Conservation (phyloP, 2,329 filamentous ascomycete genomes). For the Gliomastix tumulicola region DNA sequence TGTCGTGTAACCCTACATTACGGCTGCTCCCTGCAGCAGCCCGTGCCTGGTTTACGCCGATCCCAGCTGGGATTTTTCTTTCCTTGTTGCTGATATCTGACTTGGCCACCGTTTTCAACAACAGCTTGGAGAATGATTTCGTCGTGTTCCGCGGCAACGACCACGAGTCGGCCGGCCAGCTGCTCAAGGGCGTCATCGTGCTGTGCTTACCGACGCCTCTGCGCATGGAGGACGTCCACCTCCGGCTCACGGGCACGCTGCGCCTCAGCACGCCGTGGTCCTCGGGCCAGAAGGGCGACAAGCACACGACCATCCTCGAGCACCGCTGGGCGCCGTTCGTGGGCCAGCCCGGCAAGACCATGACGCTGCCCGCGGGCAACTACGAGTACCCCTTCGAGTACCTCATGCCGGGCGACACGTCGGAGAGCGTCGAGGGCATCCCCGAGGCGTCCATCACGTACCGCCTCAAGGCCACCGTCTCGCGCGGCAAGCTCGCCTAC, state of each 20-base stretch:
- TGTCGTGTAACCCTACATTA: constrained; percentile 16
- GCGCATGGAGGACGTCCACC: constrained; percentile 65
- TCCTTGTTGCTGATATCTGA: too few species aligned
- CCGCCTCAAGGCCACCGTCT: constrained; percentile 83
- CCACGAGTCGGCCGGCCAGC: constrained; percentile 67
- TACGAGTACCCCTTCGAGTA: constrained; percentile 80
- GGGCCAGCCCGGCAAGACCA: constrained; percentile 45
- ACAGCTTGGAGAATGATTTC: constrained; percentile 72
- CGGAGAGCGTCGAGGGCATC: constrained; percentile 89
- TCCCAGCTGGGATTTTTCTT: too few species aligned
- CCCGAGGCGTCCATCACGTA: constrained; percentile 84
- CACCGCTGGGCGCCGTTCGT: constrained; percentile 66
- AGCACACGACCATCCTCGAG: constrained; percentile 53
- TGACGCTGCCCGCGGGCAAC: constrained; percentile 62
- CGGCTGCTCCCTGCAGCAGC: too few species aligned
- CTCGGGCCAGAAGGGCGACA: constrained; percentile 52
- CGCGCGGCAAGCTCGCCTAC: constrained; percentile 80
- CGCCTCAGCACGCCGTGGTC: constrained; percentile 53
- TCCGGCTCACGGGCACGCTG: constrained; percentile 64
- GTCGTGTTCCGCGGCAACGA: constrained; percentile 71
- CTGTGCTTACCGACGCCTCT: constrained; percentile 64
- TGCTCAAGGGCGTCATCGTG: constrained; percentile 67
- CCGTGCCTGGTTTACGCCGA: too few species aligned
- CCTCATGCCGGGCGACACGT: constrained; percentile 61
- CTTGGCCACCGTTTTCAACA: too few species aligned